Conservation (phyloP, 352 stramenopile genomes). For the Saprolegnia parasitica region DNA sequence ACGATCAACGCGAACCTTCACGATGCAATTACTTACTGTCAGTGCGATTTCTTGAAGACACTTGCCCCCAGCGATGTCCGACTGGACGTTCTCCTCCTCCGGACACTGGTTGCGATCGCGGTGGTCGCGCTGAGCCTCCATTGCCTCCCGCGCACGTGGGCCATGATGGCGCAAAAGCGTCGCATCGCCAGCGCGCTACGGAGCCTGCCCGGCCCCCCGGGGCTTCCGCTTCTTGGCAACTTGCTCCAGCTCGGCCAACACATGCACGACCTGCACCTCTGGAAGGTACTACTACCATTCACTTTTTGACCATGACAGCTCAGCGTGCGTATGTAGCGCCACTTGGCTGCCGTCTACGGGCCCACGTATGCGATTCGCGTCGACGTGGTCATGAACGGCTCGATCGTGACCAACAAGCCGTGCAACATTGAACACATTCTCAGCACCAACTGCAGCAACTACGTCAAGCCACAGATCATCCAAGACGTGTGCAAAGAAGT, state of each 20-base stretch:
- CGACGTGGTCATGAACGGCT: conserved; percentile 26
- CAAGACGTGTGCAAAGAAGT: conserved; percentile 59
- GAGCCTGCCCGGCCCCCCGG: conserved; percentile 9
- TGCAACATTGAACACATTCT: conserved; percentile 64
- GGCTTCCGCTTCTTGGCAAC: conserved; percentile 21
- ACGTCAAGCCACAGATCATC: conserved; percentile 66
- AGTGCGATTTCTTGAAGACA: not conserved
- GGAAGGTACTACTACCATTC: conserved; percentile 7
- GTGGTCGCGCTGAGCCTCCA: not conserved
- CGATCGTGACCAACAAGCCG: conserved; percentile 44
- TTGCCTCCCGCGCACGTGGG: not conserved
- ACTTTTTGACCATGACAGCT: not conserved
- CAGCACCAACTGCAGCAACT: conserved; percentile 59
- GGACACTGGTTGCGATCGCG: not conserved
- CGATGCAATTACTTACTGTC: not conserved
- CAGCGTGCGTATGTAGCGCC: not conserved
- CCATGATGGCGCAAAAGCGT: not conserved
- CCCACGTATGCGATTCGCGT: conserved; percentile 24
- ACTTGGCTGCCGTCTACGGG: conserved; percentile 12
- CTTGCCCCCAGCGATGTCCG: not conserved
- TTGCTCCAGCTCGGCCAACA: conserved; percentile 17
- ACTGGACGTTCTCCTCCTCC: not conserved
- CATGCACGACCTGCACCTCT: conserved; percentile 22
- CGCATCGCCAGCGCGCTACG: conserved; percentile 10
- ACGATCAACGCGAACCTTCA: not conserved